These are phyloP conservation scores for Sporisorium reilianum DNA, from an alignment of 1,284 basidiomycete genomes.

Conservation along the genomic window DNA sequence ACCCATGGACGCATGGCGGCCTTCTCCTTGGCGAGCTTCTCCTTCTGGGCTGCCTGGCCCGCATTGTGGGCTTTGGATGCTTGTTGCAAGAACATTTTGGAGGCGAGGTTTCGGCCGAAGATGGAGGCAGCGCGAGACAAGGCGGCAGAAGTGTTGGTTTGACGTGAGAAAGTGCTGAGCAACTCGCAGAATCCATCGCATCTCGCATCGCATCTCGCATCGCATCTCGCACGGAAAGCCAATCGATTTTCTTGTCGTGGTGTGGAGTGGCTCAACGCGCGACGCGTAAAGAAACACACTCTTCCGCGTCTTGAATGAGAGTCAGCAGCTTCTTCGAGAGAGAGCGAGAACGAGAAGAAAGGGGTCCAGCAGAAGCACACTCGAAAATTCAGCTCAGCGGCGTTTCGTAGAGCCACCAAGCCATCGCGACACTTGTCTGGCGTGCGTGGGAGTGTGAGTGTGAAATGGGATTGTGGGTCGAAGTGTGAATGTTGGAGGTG, in stretches of 20 bases:
- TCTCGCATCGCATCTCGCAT: too few relatives aligned
- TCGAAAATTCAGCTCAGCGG: constrained; percentile 2
- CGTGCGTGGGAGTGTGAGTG: background rate
- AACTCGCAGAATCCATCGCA: background rate
- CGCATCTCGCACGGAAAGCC: constrained; percentile 6
- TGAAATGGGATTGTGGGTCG: too few relatives aligned
- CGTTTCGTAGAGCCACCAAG: background rate
- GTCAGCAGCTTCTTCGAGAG: constrained; percentile 6
- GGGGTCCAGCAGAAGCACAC: constrained; percentile 3
- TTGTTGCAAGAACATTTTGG: constrained; percentile 46
- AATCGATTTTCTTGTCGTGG: background rate
- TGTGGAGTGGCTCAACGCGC: constrained; percentile 16
- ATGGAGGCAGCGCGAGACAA: background rate
- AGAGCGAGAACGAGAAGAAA: constrained; percentile 4
- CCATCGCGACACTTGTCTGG: background rate
- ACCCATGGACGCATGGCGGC: constrained; percentile 87
- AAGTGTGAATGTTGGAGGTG: background rate
- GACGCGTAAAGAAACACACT: constrained; percentile 36
- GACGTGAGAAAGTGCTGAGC: constrained; percentile 12
- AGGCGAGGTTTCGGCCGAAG: background rate
- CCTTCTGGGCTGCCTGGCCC: constrained; percentile 40
- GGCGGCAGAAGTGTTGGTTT: background rate
- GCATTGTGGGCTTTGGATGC: constrained; percentile 40
- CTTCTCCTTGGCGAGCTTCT: constrained; percentile 45
- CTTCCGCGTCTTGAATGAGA: background rate